Evolutionary conservation across 139 green algal genomes (phyloP).

Genomic region (Diplosphaera chodatii): DNA sequence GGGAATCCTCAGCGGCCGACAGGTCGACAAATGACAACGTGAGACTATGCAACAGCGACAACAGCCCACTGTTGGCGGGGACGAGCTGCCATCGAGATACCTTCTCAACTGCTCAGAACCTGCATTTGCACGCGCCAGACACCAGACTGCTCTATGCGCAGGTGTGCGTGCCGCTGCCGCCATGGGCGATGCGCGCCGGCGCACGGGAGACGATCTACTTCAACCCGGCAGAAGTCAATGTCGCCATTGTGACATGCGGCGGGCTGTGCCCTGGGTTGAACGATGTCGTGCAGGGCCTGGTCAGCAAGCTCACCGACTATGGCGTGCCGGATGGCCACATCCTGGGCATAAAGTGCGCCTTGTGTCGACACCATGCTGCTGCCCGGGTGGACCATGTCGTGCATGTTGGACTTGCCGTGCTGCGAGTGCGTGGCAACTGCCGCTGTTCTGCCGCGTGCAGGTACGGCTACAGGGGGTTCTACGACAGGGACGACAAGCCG

Average conservation of each 20-base stretch:
- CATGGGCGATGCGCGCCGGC: conserved; percentile 75
- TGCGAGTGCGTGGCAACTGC: too few species aligned
- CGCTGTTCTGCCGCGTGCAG: conserved; percentile 13
- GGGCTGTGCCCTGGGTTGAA: conserved; percentile 97
- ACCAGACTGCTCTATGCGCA: too few species aligned
- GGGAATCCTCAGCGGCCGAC: background rate
- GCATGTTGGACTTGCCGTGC: too few species aligned
- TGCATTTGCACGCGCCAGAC: too few species aligned
- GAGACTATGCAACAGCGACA: too few species aligned
- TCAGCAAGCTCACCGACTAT: conserved; percentile 83
- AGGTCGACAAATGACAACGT: conserved; percentile 4
- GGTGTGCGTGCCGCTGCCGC: conserved; percentile 72
- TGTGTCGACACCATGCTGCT: too few species aligned
- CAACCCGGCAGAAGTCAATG: conserved; percentile 62
- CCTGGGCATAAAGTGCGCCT: conserved; percentile 81
- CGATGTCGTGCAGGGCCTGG: conserved; percentile 88
- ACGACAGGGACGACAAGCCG: conserved; percentile 62
- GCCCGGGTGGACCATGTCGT: too few species aligned
- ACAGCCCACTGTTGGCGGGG: too few species aligned
- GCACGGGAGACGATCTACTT: conserved; percentile 82
- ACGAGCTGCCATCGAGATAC: too few species aligned
- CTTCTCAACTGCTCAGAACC: too few species aligned
- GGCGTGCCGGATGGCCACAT: conserved; percentile 84
- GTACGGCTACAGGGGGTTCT: conserved; percentile 85
- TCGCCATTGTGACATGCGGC: conserved; percentile 89